These are phyloP conservation scores for Liquidambar formosana DNA, from an alignment of 164 flowering plant genomes.

Conservation along the genomic window DNA sequence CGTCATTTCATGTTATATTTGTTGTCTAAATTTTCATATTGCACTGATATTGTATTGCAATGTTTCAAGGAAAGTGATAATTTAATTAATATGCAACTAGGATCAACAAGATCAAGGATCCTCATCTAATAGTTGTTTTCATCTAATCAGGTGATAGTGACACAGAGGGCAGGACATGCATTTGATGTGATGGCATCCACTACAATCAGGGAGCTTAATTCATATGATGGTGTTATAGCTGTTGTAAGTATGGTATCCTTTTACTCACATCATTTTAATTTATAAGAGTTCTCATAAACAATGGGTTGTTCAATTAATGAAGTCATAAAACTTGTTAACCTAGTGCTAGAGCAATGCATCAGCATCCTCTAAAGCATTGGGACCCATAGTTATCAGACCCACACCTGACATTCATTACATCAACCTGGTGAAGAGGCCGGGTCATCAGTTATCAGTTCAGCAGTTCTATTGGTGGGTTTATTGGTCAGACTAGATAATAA, in stretches of 20 bases:
- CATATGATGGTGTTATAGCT: conserved; percentile 81
- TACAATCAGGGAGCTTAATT: conserved; percentile 55
- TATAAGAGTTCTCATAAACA: background rate
- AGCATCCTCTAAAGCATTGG: background rate
- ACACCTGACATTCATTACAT: no score
- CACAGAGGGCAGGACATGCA: conserved; percentile 88
- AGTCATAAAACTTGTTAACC: background rate
- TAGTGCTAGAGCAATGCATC: background rate
- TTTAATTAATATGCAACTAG: no score
- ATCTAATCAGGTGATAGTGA: conserved; percentile 64
- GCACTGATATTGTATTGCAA: no score
- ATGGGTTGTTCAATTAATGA: background rate
- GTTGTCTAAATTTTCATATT: no score
- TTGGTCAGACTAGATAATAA: no score
- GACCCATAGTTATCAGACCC: background rate
- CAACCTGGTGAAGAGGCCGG: no score
- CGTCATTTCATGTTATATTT: no score
- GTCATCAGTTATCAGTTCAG: no score
- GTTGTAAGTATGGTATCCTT: conserved; percentile 62
- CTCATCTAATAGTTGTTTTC: background rate
- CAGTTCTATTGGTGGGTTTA: no score
- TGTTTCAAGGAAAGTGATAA: no score
- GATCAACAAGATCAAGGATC: background rate
- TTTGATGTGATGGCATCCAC: conserved; percentile 73
- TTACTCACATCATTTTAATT: background rate